Evolutionary conservation across 371 early-diverging fungal species (phyloP).

Genomic region (Mortierella sp.): DNA sequence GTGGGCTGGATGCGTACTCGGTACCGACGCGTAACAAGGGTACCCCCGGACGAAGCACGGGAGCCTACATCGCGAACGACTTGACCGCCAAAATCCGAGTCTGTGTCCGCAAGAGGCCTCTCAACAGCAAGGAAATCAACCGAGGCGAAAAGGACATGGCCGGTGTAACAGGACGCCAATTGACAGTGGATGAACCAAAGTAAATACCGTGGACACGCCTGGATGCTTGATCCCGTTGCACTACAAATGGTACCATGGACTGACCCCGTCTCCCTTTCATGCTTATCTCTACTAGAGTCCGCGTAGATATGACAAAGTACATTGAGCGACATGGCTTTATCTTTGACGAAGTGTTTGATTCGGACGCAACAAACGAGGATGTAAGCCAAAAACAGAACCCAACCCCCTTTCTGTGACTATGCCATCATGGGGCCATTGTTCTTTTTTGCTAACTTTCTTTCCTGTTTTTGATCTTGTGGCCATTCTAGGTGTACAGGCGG

Average conservation of each 20-base stretch:
- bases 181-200: conserved; percentile 93
- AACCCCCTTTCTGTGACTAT: neutral
- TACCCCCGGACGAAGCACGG: conserved; percentile 17
- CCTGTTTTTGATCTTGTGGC: neutral
- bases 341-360: conserved; percentile 98
- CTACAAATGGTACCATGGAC: neutral
- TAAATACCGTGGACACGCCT: conserved; percentile 55
- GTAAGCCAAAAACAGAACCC: conserved; percentile 33
- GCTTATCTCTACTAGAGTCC: conserved; percentile 65
- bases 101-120: conserved; percentile 96
- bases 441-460: neutral
- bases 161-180: conserved; percentile 70
- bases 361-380: conserved; percentile 82
- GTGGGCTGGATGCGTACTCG: conserved; percentile 52
- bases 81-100: conserved; percentile 91
- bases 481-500: conserved; percentile 77
- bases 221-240: neutral
- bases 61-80: conserved; percentile 48
- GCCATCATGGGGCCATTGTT: neutral
- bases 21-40: conserved; percentile 29
- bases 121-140: conserved; percentile 85
- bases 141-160: conserved; percentile 89
- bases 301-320: conserved; percentile 95
- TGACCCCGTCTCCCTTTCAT: neutral
- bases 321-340: conserved; percentile 95